Percentiles rank a stretch among this genome's conserved stretches.
Evolutionary conservation across 768 basidiomycete genomes (phyloP).

Genomic region (Lactarius sanguifluus): DNA sequence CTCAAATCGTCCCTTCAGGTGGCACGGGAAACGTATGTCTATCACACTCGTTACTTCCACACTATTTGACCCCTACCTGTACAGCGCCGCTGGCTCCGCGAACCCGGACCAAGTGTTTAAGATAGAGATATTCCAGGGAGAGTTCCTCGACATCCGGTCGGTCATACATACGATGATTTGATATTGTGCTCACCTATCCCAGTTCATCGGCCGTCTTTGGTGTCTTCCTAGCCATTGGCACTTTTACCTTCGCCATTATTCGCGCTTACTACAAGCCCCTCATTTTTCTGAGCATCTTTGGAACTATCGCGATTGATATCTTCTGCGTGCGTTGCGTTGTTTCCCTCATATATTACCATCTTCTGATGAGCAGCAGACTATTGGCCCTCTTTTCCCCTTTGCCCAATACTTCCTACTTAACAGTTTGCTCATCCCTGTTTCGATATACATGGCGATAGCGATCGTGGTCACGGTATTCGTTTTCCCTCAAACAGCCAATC

Average conservation of each 20-base stretch:
- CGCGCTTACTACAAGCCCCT: conserved; percentile 50
- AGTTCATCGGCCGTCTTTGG: conserved; percentile 49
- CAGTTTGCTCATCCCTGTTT: conserved; percentile 45
- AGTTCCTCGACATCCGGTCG: conserved; percentile 48
- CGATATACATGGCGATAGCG: conserved; percentile 50
- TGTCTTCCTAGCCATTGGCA: conserved; percentile 48
- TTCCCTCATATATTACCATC: background rate
- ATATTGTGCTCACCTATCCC: conserved; percentile 2
- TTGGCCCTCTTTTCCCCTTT: conserved; percentile 52
- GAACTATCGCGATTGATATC: conserved; percentile 47
- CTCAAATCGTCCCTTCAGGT: conserved; percentile 35
- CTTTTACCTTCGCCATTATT: conserved; percentile 45
- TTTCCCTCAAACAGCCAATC: conserved; percentile 55
- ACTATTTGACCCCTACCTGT: background rate
- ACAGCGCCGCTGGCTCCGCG: conserved; percentile 38
- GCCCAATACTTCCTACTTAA: conserved; percentile 45
- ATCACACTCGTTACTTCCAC: background rate
- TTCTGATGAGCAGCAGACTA: conserved; percentile 34
- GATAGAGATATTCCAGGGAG: conserved; percentile 47
- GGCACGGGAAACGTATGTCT: conserved; percentile 37
- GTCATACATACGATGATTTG: conserved; percentile 9
- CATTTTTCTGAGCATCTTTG: conserved; percentile 46
- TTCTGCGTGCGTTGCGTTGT: conserved; percentile 38
- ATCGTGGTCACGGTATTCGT: conserved; percentile 45
- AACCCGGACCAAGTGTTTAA: conserved; percentile 43